Percentiles rank a stretch among this genome's conserved stretches.
phyloP scores from a whole-genome alignment of 2,329 filamentous ascomycete species.

The Coniochaeta ligniaria region DNA sequence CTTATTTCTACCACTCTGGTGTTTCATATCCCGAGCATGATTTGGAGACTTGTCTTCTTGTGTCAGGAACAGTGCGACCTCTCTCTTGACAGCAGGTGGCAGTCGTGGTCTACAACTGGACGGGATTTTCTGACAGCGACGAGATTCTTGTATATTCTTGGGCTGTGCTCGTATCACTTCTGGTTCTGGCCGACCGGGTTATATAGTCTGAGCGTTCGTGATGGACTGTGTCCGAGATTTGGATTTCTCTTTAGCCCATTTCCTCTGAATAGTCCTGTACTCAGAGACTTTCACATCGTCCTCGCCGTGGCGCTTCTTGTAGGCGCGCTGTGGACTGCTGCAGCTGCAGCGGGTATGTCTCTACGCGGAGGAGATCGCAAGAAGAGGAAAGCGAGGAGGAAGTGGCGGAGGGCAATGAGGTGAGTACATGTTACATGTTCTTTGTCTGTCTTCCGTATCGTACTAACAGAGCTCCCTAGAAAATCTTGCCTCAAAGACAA shows the following conservation, averaged over 20 bases:
- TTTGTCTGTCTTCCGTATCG: neutral
- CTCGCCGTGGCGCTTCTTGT: neutral
- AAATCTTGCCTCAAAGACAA: neutral
- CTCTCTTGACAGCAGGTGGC: neutral
- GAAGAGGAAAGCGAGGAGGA: neutral
- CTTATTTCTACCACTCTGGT: neutral
- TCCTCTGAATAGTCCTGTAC: neutral
- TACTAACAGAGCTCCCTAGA: neutral
- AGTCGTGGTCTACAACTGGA: neutral
- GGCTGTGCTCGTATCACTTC: neutral
- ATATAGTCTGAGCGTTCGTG: neutral
- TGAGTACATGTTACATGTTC: neutral
- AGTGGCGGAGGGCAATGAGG: neutral
- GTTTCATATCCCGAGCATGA: neutral
- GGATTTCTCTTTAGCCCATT: neutral
- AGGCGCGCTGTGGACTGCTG: neutral
- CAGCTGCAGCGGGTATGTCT: neutral
- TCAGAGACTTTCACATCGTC: neutral
- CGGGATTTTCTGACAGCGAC: neutral
- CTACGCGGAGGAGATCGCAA: neutral
- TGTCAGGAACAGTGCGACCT: neutral
- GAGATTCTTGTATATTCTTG: neutral
- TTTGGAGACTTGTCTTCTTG: neutral
- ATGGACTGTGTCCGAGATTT: neutral
- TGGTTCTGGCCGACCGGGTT: neutral